Conservation (phyloP, 805 yeast species). For the Kuraishia hungarica region DNA sequence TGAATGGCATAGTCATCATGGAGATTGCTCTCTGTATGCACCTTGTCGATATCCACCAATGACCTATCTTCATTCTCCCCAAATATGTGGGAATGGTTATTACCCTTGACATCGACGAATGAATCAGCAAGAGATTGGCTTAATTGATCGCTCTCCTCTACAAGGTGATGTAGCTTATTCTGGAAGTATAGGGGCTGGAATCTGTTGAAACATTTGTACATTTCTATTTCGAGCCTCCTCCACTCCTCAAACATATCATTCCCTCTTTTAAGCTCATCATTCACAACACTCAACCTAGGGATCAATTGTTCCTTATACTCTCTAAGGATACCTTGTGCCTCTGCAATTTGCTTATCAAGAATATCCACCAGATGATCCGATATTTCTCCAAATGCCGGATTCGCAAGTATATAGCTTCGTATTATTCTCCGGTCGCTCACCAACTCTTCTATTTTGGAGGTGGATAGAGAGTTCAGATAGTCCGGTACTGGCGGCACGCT, state of each 20-base stretch:
- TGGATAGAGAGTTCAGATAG: slow-evolving; percentile 15
- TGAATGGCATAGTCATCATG: slow-evolving; percentile 19
- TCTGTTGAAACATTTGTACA: not conserved
- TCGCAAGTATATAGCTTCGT: slow-evolving; percentile 11
- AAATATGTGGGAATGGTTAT: not conserved
- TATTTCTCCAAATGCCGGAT: slow-evolving; percentile 9
- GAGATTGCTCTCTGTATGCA: slow-evolving; percentile 17
- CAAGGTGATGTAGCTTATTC: not conserved
- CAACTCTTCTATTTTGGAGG: slow-evolving; percentile 13
- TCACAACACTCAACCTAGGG: slow-evolving; percentile 12
- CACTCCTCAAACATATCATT: slow-evolving; percentile 4
- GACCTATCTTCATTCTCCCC: not conserved
- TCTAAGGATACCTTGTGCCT: slow-evolving; percentile 21
- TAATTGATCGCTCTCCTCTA: not conserved
- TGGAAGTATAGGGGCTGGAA: slow-evolving; percentile 2
- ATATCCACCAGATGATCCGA: slow-evolving; percentile 16
- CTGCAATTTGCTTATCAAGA: slow-evolving; percentile 28
- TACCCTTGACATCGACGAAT: not conserved
- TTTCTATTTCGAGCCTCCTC: not conserved
- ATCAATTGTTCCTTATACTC: slow-evolving; percentile 15
- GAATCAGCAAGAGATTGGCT: not conserved
- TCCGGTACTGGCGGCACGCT: slow-evolving; percentile 17
- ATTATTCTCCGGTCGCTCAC: slow-evolving; percentile 9
- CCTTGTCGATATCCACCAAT: slow-evolving; percentile 6
- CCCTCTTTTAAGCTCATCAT: slow-evolving; percentile 15